Evolutionary conservation across 345 rosid genomes (phyloP), one percentile per base, ranked within the genome.

Genomic region (Gossypium ekmanianum): DNA sequence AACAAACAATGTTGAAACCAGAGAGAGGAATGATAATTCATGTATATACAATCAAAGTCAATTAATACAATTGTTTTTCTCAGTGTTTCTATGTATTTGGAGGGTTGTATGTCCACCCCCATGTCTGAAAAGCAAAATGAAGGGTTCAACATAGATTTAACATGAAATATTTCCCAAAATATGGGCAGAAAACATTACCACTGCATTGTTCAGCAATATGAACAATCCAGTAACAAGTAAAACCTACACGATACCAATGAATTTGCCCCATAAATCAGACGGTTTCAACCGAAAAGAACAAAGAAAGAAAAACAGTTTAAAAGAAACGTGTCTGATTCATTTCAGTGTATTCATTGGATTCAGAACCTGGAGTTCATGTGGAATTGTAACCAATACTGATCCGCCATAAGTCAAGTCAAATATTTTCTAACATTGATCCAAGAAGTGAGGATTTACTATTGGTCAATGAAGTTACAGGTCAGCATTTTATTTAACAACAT

Each of bases 121-220:
- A 29, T 29, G 39, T 29, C 39, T 29, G 39, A 29, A 29, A 29
- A 29, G 39, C 3, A 29, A 29, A 29, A 29, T 29, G 39, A 29
- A 29, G 39, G 39, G 39, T 29, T 29, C 39, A 29, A 29, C 39
- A 29, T 39, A 70, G 47, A 56, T 51, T 24, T 4, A 55, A 11
- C 9, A 18, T 22, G 61, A 70, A 34, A 29, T 29, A 44, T 13
- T 34, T 68, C 18, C 17, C 54, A 17, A 59, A 73, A 41, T 62
- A 24, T 56, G 52, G 64, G 58, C n/a, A n/a, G 16, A 72, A n/a
- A 71, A 48, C 73, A 71, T 29, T 77, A 86, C 92, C 84, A 84
- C 92, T 26, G 89, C 87, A 59, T 83, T 75, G 78, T 88, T 88
- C 73, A 73, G 85, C 81, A 88, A 44, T 75, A 88, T 83, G 76